A percentile compares a stretch with the other conserved stretches of the same genome.
Conservation (phyloP, 192 early-diverging fungal genomes). For the Entomortierella beljakovae region DNA sequence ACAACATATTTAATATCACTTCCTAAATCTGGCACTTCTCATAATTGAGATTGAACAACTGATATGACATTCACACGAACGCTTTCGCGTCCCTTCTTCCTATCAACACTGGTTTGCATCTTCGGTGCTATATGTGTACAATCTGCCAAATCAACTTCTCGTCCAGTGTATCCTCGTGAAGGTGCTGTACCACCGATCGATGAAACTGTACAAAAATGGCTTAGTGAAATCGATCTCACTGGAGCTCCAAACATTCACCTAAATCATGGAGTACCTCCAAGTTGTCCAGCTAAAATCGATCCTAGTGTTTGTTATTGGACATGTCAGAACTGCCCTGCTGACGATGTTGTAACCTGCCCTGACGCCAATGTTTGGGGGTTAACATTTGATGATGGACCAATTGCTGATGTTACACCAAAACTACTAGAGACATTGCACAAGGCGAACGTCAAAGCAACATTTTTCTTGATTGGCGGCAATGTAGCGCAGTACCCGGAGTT, state of each 20-base stretch:
- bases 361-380: conserved; percentile 60
- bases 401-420: conserved; percentile 53
- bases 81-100: neutral
- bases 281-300: conserved; percentile 1
- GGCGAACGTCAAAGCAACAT: conserved; percentile 65
- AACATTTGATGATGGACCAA: conserved; percentile 78
- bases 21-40: neutral
- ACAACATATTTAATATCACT: neutral
- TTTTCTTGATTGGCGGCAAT: conserved; percentile 74
- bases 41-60: neutral
- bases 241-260: conserved; percentile 8
- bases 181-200: neutral
- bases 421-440: conserved; percentile 59
- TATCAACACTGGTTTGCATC: neutral
- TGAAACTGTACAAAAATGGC: conserved; percentile 37
- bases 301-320: conserved; percentile 59
- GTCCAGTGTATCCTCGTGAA: neutral
- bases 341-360: conserved; percentile 58
- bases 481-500: conserved; percentile 57
- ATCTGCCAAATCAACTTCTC: neutral
- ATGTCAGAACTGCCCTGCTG: conserved; percentile 52
- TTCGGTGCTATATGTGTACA: neutral
- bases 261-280: conserved; percentile 23
- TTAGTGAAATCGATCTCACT: conserved; percentile 30
- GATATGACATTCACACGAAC: neutral